Evolutionary conservation across 257 asterid genomes (phyloP).

Genomic region (Capsicum rhomboideum): DNA sequence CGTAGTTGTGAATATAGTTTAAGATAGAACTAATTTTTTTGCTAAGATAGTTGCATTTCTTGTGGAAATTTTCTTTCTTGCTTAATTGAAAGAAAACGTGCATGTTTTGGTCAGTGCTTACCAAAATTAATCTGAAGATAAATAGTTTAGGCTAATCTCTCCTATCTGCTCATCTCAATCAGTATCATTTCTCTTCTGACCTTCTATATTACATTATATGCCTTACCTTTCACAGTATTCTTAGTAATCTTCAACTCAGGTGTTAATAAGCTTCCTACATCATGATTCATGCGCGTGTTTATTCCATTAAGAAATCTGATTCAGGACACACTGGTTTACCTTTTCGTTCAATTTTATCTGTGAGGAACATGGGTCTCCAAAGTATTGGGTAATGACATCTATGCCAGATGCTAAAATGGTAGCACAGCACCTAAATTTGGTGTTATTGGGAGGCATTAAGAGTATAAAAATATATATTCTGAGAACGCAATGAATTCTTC

Average conservation of each 20-base stretch:
- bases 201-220: not conserved
- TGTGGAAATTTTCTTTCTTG: not conserved
- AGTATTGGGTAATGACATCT: not conserved
- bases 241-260: not conserved
- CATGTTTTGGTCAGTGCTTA: not conserved
- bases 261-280: not conserved
- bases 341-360: not conserved
- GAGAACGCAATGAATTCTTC: not conserved
- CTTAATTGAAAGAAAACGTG: not conserved
- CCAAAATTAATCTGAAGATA: not conserved
- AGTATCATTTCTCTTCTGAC: not conserved
- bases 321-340: not conserved
- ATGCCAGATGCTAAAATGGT: not conserved
- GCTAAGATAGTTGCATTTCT: not conserved
- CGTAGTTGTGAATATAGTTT: not conserved
- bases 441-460: not conserved
- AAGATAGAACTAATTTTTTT: not conserved
- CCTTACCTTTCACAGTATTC: not conserved
- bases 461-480: not conserved
- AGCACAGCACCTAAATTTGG: not conserved
- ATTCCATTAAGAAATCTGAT: not conserved
- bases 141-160: not conserved
- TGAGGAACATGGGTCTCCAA: not conserved
- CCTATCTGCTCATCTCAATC: not conserved
- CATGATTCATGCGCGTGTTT: not conserved